Base-by-base conservation (phyloP, 2,329 filamentous ascomycete species). In the Harringtonia aguacate region DNA sequence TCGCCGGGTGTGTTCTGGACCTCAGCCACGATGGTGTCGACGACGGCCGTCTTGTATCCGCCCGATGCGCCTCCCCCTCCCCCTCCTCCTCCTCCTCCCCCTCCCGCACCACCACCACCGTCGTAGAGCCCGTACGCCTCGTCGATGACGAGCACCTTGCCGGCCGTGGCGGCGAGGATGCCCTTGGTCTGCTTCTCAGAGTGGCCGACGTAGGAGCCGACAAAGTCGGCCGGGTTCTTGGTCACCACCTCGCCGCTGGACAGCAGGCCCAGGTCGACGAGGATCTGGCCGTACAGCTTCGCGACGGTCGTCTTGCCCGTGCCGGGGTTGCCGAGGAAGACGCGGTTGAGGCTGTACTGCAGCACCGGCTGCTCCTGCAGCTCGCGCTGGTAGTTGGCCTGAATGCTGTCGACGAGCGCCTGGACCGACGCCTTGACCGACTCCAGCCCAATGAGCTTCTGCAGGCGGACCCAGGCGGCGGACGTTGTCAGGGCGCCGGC, bases 81-180 rank as follows among this genome's bases (percentile, higher is more conserved):
- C 5, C 58, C 57, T 0, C 62, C 63, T n/a, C 52, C 53, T 0
- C 55, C 58, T n/a, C 50, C 50, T 15, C 52, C 54, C 0, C 55
- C 57, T 5, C 58, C 57, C 0, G 62, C 63, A n/a, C 52, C 53
- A 0, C 55, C 58, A 3, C 58, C 56, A 0, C 64, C 64, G 2
- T 62, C 59, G 37, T 69, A 73, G 0, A 90, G 66, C 29, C 78
- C 77, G 50, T 90, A 89, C 0, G 84, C 84, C 55, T 92, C 85
- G 48, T 90, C 85, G 3, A 90, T 87, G 14, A 90, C 75, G 0
- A 90, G 69, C 0, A 89, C 82, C 50, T 89, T 90, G 0, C 86
- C 85, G 0, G 72, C 50, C 0, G 81, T 78, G 0, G 77, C 63
- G 0, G 73, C 75, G 0, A 90, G 66, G 8, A 89, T 87, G 0